Percentiles rank a stretch among this genome's conserved stretches.
phyloP scores from a whole-genome alignment of 768 basidiomycete species.

The Amanita thiersii region DNA sequence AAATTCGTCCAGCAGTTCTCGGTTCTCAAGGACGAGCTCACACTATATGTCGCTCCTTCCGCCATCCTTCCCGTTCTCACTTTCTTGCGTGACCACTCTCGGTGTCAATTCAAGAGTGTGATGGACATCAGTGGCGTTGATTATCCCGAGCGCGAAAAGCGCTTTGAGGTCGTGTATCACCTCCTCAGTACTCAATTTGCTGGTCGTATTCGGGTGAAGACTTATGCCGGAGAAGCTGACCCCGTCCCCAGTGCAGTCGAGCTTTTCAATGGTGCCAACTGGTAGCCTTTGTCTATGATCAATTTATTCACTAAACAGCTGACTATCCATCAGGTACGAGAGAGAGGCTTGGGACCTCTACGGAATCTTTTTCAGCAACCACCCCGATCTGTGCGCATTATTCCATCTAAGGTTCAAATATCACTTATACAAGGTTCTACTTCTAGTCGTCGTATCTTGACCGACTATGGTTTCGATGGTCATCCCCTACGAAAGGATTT shows the following conservation, averaged over 20 bases:
- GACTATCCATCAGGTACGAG: constrained; percentile 77
- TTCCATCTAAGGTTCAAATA: background rate
- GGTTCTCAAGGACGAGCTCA: constrained; percentile 91
- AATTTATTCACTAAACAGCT: background rate
- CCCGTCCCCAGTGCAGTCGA: constrained; percentile 77
- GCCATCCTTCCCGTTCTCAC: constrained; percentile 79
- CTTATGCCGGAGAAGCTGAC: constrained; percentile 90
- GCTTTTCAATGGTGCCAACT: constrained; percentile 88
- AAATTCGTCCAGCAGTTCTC: constrained; percentile 99
- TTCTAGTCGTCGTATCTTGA: constrained; percentile 85
- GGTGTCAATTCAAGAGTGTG: constrained; percentile 87
- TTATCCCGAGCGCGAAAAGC: constrained; percentile 85
- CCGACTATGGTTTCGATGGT: constrained; percentile 98
- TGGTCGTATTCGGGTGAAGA: constrained; percentile 92
- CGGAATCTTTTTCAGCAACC: constrained; percentile 92
- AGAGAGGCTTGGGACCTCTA: constrained; percentile 97
- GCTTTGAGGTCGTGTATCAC: constrained; percentile 98
- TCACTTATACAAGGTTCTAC: constrained; percentile 10
- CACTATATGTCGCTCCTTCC: constrained; percentile 78
- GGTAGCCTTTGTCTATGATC: constrained; percentile 34
- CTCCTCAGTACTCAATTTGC: constrained; percentile 72
- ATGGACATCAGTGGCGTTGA: constrained; percentile 97
- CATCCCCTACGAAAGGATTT: constrained; percentile 98
- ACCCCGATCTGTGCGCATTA: constrained; percentile 84
- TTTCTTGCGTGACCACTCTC: constrained; percentile 92